Base-by-base conservation (phyloP, 306 rosid species). In the Cicer chorassanicum region DNA sequence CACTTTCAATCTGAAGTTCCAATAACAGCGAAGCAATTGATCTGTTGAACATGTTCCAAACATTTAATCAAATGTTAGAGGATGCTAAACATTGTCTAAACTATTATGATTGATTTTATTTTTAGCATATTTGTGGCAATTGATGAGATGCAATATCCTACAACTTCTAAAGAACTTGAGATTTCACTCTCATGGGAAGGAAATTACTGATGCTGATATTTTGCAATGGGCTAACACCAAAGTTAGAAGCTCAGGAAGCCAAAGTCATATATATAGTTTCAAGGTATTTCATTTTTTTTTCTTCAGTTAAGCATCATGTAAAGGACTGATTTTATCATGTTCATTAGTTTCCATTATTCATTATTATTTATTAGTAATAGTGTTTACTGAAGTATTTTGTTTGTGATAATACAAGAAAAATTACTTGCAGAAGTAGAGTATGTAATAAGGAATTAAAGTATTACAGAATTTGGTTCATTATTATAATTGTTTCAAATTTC, bases 121-220 rank as follows among this genome's bases (percentile, higher is more conserved):
- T 74, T 75, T 87, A 94, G 99, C 97, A 68, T 94, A 83, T 83
- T 84, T 94, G 88, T 94, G 99, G 99, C 99, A 94, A 86, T 81
- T 94, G 89, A 92, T 94, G 97, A 81, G 97, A 68, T 92, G 45
- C 88, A 92, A 89, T 84, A 94, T 89, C 59, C 95, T 94, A 46
- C 97, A 94, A 90, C 94, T 94, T 61, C 75, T 94, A 15, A 91
- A 86, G 82, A 94, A 94, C 88, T 84, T 94, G 89, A 92, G 99
- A 84, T 89, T 82, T 79, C 95, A 91, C 77, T 88, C 97, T 60
- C 88, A 87, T 38, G 99, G 99, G 80, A 94, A 87, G 86, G 97
- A 94, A 85, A 90, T 94, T 59, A 78, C 83, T 2, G 99, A 94
- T 86, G 89, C 88, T 82, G 95, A 92, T 82, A 94, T 94, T 82